These are phyloP conservation scores for Leccinum pallidistipes DNA, from an alignment of 1,284 basidiomycete genomes.

Conservation along the genomic window DNA sequence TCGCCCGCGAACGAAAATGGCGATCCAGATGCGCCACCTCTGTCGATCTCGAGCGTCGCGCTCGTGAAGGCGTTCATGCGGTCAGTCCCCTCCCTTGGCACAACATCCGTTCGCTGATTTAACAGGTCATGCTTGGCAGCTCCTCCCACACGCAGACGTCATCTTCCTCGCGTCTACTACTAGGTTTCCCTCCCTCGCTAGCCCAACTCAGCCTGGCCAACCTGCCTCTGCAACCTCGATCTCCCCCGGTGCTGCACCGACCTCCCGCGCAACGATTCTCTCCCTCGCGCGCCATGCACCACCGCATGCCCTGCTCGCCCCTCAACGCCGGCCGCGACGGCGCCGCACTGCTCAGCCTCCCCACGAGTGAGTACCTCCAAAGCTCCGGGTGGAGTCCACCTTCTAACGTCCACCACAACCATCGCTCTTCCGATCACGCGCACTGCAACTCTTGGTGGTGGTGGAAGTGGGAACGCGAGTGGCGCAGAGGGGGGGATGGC, in stretches of 20 bases:
- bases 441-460: background rate
- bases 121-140: slow-evolving; percentile 39
- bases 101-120: background rate
- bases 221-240: slow-evolving; percentile 41
- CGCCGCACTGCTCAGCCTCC: too few species aligned
- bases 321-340: too few species aligned
- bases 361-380: too few species aligned
- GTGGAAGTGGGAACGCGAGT: background rate
- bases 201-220: background rate
- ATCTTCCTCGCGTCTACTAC: slow-evolving; percentile 49
- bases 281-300: slow-evolving; percentile 33
- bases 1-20: slow-evolving; percentile 73
- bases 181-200: slow-evolving; percentile 23
- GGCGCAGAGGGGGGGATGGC: slow-evolving; percentile 9
- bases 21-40: slow-evolving; percentile 76
- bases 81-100: slow-evolving; percentile 38
- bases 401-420: background rate
- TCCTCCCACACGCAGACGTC: slow-evolving; percentile 77
- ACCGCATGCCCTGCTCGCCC: too few species aligned
- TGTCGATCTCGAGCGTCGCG: slow-evolving; percentile 68
- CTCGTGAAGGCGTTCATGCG: slow-evolving; percentile 35
- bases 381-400: background rate
- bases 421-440: slow-evolving; percentile 3
- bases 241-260: slow-evolving; percentile 48
- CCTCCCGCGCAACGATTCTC: slow-evolving; percentile 48